A percentile compares a stretch with the other conserved stretches of the same genome.
Evolutionary conservation across 768 basidiomycete genomes (phyloP).

Genomic region (Mycena galericulata): DNA sequence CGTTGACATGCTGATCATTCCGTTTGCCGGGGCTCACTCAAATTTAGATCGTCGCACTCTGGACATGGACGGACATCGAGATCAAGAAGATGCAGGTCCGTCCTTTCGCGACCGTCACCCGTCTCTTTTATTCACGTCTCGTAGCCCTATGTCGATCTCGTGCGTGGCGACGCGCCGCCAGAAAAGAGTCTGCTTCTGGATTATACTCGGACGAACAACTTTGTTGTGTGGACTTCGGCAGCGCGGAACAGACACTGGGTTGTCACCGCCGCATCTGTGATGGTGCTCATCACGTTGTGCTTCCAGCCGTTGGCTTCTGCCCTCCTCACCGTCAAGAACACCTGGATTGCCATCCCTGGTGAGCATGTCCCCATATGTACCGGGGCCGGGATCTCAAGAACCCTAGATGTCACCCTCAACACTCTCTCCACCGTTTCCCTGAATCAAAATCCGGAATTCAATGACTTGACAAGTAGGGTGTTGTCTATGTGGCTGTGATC

Average conservation of each 20-base stretch:
- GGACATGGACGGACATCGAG: slow-evolving; percentile 70
- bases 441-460: slow-evolving; percentile 58
- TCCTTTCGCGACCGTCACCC: background rate
- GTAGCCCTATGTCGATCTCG: slow-evolving; percentile 69
- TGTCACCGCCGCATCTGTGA: slow-evolving; percentile 60
- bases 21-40: background rate
- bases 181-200: slow-evolving; percentile 65
- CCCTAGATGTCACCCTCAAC: slow-evolving; percentile 51
- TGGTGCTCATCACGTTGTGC: slow-evolving; percentile 59
- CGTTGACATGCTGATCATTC: slow-evolving; percentile 32
- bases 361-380: slow-evolving; percentile 16
- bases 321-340: slow-evolving; percentile 60
- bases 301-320: slow-evolving; percentile 68
- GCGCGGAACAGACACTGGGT: slow-evolving; percentile 62
- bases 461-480: slow-evolving; percentile 60
- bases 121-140: background rate
- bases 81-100: slow-evolving; percentile 68
- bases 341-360: slow-evolving; percentile 58
- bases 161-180: slow-evolving; percentile 65
- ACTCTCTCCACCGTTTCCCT: slow-evolving; percentile 55
- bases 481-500: background rate
- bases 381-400: background rate
- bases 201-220: slow-evolving; percentile 66
- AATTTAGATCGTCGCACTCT: slow-evolving; percentile 57
- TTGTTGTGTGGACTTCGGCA: slow-evolving; percentile 60